Evolutionary conservation across 2,329 filamentous ascomycete species (phyloP).

Genomic region (Ascochyta lentis): DNA sequence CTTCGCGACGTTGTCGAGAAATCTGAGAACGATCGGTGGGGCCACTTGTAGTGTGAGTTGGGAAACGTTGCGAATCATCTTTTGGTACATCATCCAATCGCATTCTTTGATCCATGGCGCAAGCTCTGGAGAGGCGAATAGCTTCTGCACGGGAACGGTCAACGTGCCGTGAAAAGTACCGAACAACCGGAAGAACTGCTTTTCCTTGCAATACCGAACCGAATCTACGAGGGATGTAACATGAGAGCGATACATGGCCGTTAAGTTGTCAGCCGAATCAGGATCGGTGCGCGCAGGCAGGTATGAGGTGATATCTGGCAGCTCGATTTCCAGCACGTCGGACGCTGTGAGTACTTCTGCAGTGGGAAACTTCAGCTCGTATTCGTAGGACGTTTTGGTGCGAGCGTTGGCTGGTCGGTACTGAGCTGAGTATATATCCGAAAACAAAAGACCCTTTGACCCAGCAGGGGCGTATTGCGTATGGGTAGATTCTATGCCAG

Average conservation of each 20-base stretch:
- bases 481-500: conserved; percentile 36
- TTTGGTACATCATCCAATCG: conserved; percentile 94
- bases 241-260: conserved; percentile 89
- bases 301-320: conserved; percentile 88
- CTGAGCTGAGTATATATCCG: conserved; percentile 54
- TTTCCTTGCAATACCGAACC: conserved; percentile 94
- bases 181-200: conserved; percentile 94
- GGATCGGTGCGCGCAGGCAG: conserved; percentile 81
- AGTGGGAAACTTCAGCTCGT: conserved; percentile 67
- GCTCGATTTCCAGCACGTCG: conserved; percentile 72
- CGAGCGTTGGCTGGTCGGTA: conserved; percentile 47
- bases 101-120: conserved; percentile 95
- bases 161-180: conserved; percentile 95
- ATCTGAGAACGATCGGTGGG: conserved; percentile 84
- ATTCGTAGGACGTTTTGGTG: conserved; percentile 64
- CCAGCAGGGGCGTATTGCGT: conserved; percentile 45
- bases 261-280: conserved; percentile 84
- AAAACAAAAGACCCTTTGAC: conserved; percentile 55
- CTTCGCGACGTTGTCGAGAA: conserved; percentile 84
- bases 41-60: conserved; percentile 90
- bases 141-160: conserved; percentile 93
- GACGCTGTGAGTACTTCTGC: conserved; percentile 63
- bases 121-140: conserved; percentile 80
- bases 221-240: conserved; percentile 95
- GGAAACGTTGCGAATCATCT: conserved; percentile 91